Conservation (phyloP, 2,329 filamentous ascomycete genomes). For the Coleophoma eucalyptorum region DNA sequence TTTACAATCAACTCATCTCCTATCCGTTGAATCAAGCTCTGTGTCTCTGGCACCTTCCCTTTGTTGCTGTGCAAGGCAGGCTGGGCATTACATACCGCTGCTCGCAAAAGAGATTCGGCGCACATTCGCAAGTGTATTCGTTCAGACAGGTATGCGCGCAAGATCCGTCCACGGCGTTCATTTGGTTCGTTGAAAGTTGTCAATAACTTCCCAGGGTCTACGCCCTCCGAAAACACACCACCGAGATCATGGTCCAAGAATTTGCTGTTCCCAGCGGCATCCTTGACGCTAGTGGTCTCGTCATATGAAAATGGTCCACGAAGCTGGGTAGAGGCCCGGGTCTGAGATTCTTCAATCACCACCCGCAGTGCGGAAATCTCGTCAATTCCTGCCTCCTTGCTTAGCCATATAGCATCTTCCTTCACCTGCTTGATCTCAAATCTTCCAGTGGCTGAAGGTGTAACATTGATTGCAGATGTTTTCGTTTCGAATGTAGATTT, state of each 20-base stretch:
- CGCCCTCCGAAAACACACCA: slow-evolving; percentile 26
- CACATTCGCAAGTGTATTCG: slow-evolving; percentile 64
- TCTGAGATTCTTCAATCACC: slow-evolving; percentile 79
- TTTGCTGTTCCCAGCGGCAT: slow-evolving; percentile 65
- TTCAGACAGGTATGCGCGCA: slow-evolving; percentile 69
- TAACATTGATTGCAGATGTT: slow-evolving; percentile 81
- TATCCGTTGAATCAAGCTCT: slow-evolving; percentile 6
- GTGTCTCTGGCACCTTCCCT: slow-evolving; percentile 2
- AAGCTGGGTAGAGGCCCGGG: slow-evolving; percentile 69
- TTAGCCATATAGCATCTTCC: slow-evolving; percentile 81
- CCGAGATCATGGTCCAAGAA: slow-evolving; percentile 52
- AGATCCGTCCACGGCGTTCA: slow-evolving; percentile 62
- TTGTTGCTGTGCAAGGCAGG: not conserved
- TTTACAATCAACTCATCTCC: slow-evolving; percentile 7
- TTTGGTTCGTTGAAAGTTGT: slow-evolving; percentile 60
- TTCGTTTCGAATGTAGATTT: slow-evolving; percentile 76
- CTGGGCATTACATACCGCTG: slow-evolving; percentile 22
- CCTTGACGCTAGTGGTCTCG: slow-evolving; percentile 71
- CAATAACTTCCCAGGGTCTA: slow-evolving; percentile 38
- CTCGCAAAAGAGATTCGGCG: slow-evolving; percentile 41
- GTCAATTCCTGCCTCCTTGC: slow-evolving; percentile 72
- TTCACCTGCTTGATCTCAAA: slow-evolving; percentile 79
- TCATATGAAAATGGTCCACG: slow-evolving; percentile 70
- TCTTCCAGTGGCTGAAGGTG: slow-evolving; percentile 60
- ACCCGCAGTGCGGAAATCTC: slow-evolving; percentile 79